Base-by-base conservation (phyloP, 352 stramenopile genomes). In the Aphanomyces cochlioides region DNA sequence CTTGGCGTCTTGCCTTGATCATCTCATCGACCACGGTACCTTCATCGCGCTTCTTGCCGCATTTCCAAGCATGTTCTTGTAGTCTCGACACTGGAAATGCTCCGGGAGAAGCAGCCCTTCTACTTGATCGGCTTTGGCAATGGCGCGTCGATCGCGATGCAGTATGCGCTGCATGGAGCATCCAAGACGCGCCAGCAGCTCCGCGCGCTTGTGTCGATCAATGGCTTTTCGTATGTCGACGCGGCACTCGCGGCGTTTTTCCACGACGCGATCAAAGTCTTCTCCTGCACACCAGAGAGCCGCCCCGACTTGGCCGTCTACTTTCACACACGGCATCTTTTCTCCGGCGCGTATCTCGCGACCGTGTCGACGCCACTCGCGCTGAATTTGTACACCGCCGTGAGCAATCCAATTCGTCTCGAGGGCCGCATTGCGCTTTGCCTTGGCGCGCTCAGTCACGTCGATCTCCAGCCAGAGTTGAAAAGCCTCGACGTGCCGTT, bases 251-350 rank as follows among this genome's bases (percentile, higher is more conserved):
- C 94, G 17, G 90, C 93, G 56, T 92, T 98, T 47, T 79, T 98
- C 61, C 95, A 98, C 77, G 95, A 98, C 77, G 97, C 83, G 68
- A 88, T 96, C 64, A 98, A 98, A 74, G 90, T 98, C 38, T 95
- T 99, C 70, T 75, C 77, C 6, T 97, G 89, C 74, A 92, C 91
- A 15, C 93, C 94, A 7, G 83, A 88, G 71, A 92, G 87, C 13
- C 79, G 95, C 10, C 93, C 96, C 7, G 93, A 98, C 73, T 77
- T 98, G 10, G 93, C 95, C 8, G 88, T 98, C 8, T 98, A 98
- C 77, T 98, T 98, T 78, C 97, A 97, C 80, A 77, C 89, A 36
- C 79, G 95, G 3, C 98, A 98, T 74, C 79, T 98, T 39, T 98
- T 99, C 79, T 97, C 87, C 0, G 64, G 81, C 1, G 74, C 78